phyloP scores from a whole-genome alignment of 225 moss, liverwort and hornwort genomes.

The Pseudisothecium myosuroides region DNA sequence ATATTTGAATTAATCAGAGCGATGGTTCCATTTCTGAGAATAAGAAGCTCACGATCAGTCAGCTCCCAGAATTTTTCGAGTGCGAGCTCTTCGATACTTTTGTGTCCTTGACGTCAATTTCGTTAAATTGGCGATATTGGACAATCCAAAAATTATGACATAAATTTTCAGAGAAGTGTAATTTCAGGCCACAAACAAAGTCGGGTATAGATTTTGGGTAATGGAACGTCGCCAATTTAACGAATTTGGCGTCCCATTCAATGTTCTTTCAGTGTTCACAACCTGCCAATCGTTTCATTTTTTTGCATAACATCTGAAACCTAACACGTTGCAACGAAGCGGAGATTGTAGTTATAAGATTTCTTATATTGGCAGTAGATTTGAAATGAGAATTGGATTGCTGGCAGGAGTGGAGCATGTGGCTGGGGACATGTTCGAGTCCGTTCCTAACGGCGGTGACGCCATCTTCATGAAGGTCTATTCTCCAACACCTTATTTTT shows the following conservation, averaged over 20 bases:
- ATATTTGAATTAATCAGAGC: no score
- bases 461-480: conserved; percentile 17
- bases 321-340: not conserved
- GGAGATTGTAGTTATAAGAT: not conserved
- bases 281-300: not conserved
- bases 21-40: not conserved
- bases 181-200: not conserved
- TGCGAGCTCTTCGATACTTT: not conserved
- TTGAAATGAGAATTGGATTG: not conserved
- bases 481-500: not conserved
- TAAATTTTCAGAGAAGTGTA: not conserved
- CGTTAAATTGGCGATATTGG: not conserved
- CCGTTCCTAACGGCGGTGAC: conserved; percentile 5
- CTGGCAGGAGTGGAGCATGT: conserved; percentile 20
- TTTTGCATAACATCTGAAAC: not conserved
- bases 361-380: not conserved
- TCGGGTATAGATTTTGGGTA: not conserved
- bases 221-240: not conserved
- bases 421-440: conserved; percentile 12
- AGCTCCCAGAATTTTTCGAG: not conserved
- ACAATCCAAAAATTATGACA: not conserved
- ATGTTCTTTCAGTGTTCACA: not conserved
- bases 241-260: not conserved
- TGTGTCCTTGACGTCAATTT: not conserved
- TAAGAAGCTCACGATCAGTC: not conserved